These are phyloP conservation scores for Centella asiatica DNA, from an alignment of 129 eudicot species.

Conservation along the genomic window DNA sequence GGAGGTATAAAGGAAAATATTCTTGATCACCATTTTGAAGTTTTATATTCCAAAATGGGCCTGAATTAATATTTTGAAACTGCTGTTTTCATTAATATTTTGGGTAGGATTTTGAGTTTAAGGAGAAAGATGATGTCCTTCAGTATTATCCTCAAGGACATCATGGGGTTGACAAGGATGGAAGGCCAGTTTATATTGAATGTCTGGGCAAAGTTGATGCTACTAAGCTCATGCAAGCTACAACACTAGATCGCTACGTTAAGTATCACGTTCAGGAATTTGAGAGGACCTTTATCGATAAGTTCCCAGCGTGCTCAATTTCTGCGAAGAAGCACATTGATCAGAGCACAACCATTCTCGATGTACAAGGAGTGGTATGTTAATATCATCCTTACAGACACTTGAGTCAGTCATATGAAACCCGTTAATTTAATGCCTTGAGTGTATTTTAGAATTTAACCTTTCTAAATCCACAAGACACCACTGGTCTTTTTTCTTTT, in stretches of 20 bases:
- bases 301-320: slow-evolving; percentile 94
- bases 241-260: slow-evolving; percentile 81
- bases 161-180: slow-evolving; percentile 95
- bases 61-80: neutral
- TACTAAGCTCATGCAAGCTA: slow-evolving; percentile 79
- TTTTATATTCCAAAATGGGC: neutral
- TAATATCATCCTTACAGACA: neutral
- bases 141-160: slow-evolving; percentile 95
- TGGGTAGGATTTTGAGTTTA: slow-evolving; percentile 71
- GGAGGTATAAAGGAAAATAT: slow-evolving; percentile 39
- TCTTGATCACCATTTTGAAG: neutral
- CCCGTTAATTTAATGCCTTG: no score
- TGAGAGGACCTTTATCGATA: slow-evolving; percentile 76
- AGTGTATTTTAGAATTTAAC: no score
- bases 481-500: neutral
- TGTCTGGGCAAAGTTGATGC: slow-evolving; percentile 88
- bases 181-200: slow-evolving; percentile 87
- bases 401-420: no score
- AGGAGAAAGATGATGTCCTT: slow-evolving; percentile 80
- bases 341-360: slow-evolving; percentile 95
- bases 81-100: neutral
- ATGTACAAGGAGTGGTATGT: slow-evolving; percentile 99
- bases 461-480: neutral
- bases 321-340: slow-evolving; percentile 85
- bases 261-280: slow-evolving; percentile 91